A percentile compares a stretch with the other conserved stretches of the same genome.
Conservation (phyloP, 805 yeast species). For the Pichia thaimueangensis region DNA sequence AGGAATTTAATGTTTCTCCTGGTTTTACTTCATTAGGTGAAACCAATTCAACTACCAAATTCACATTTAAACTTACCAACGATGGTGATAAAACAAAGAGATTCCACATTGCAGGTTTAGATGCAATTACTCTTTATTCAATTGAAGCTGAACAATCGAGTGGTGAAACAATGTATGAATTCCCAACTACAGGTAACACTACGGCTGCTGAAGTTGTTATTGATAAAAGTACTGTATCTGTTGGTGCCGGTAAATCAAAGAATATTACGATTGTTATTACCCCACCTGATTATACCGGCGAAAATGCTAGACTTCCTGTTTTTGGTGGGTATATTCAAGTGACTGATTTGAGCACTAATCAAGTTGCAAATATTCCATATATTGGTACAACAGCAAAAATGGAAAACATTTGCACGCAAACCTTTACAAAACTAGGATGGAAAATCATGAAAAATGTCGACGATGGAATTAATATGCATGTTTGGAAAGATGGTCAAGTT, state of each 20-base stretch:
- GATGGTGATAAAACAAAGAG: not conserved
- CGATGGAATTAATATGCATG: not conserved
- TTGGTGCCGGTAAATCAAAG: not conserved
- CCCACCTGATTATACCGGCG: constrained; percentile 4
- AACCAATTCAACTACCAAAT: not conserved
- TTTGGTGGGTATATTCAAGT: constrained; percentile 10
- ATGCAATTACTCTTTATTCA: constrained; percentile 6
- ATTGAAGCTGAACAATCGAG: constrained; percentile 1
- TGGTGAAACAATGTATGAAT: constrained; percentile 6
- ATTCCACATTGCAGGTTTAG: constrained; percentile 1
- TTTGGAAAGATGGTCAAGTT: constrained; percentile 7
- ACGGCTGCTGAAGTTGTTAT: not conserved
- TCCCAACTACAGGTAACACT: constrained; percentile 1
- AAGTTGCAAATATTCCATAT: constrained; percentile 5
- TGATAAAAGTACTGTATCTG: not conserved
- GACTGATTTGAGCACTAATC: not conserved
- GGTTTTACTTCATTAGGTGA: constrained; percentile 6
- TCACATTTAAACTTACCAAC: constrained; percentile 5
- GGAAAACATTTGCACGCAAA: constrained; percentile 3
- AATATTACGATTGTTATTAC: constrained; percentile 3
- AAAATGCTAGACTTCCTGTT: constrained; percentile 4
- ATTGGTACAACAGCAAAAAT: constrained; percentile 4
- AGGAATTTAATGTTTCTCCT: constrained; percentile 2
- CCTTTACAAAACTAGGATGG: constrained; percentile 7
- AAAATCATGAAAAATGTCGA: not conserved